Conservation (phyloP, 1,139 yeast genomes). For the Debaryomyces psychrophilus region DNA sequence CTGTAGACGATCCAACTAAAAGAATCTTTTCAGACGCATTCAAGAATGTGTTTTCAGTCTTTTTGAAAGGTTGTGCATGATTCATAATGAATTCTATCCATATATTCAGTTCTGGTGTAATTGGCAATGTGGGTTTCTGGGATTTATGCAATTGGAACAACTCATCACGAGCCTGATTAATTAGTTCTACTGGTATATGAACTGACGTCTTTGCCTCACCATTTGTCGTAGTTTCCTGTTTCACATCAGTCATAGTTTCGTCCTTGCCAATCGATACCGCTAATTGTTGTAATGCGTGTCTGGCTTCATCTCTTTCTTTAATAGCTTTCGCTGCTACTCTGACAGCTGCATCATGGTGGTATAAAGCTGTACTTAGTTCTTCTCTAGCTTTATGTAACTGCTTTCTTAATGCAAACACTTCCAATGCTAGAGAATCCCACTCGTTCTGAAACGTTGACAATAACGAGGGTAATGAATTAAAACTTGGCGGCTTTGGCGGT, state of each 20-base stretch:
- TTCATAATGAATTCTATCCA: conserved; percentile 13
- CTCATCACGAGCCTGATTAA: conserved; percentile 38
- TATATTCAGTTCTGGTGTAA: conserved; percentile 21
- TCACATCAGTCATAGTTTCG: conserved; percentile 11
- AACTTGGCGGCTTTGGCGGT: conserved; percentile 53
- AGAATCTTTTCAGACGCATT: conserved; percentile 19
- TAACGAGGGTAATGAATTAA: conserved; percentile 77
- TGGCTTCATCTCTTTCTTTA: conserved; percentile 75
- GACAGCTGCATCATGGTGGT: conserved; percentile 88
- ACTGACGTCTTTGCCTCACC: conserved; percentile 2
- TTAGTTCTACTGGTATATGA: conserved; percentile 26
- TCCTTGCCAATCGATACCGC: conserved; percentile 34
- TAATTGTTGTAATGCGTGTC: conserved; percentile 56
- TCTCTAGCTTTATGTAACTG: conserved; percentile 68
- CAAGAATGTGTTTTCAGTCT: conserved; percentile 17
- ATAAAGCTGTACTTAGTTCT: conserved; percentile 75
- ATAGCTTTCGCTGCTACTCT: conserved; percentile 78
- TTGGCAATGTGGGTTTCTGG: conserved; percentile 38
- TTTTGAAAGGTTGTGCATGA: conserved; percentile 20
- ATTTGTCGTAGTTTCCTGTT: conserved; percentile 9
- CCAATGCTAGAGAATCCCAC: conserved; percentile 88
- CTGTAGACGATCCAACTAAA: conserved; percentile 26
- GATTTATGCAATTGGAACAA: conserved; percentile 48
- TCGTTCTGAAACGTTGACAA: conserved; percentile 79
- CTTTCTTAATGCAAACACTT: conserved; percentile 74